These are phyloP conservation scores for Gnetum montanum DNA, from an alignment of 75 land plant genomes.

Conservation along the genomic window DNA sequence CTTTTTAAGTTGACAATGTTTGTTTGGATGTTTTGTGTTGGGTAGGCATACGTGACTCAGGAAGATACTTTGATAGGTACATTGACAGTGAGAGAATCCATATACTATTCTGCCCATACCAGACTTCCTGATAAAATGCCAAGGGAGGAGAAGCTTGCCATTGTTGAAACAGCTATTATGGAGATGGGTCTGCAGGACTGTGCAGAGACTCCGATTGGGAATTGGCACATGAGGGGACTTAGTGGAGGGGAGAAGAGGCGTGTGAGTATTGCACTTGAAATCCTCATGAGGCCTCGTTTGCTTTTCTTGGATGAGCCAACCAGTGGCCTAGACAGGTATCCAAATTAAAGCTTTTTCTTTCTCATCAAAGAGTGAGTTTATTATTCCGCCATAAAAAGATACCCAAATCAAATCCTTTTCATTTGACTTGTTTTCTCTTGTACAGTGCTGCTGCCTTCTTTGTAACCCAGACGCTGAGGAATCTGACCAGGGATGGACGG, in stretches of 20 bases:
- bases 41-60: constrained; percentile 85
- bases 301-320: constrained; percentile 72
- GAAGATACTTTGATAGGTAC: constrained; percentile 65
- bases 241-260: constrained; percentile 75
- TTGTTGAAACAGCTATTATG: constrained; percentile 51
- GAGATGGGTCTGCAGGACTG: constrained; percentile 71
- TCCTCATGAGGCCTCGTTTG: constrained; percentile 48
- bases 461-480: constrained; percentile 51
- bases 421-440: constrained; percentile 1
- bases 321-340: constrained; percentile 52
- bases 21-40: neutral
- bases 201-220: constrained; percentile 40
- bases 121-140: constrained; percentile 47
- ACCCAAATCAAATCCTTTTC: too few species aligned
- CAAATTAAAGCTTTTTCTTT: neutral
- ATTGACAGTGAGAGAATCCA: constrained; percentile 63
- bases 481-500: constrained; percentile 54
- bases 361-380: neutral
- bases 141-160: constrained; percentile 32
- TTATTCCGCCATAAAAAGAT: constrained; percentile 39
- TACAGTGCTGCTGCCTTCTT: constrained; percentile 79
- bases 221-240: constrained; percentile 61
- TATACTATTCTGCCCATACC: constrained; percentile 63
- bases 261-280: constrained; percentile 62
- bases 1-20: too few species aligned